Evolutionary conservation across 176 grass and related monocot species (phyloP), one percentile per base, ranked within the genome.

Genomic region (Triticum timopheevii): DNA sequence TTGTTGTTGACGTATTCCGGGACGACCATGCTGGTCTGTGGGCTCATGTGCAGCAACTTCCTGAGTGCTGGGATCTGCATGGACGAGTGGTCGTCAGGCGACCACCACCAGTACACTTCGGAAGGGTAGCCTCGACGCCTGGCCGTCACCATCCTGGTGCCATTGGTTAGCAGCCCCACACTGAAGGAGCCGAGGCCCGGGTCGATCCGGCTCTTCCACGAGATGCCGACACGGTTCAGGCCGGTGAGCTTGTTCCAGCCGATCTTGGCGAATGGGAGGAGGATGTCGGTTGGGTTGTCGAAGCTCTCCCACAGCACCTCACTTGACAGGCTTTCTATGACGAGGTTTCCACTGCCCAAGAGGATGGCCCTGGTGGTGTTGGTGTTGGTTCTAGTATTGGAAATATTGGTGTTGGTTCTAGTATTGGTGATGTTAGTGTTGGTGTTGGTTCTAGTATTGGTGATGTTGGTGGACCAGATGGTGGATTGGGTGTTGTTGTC

Each of bases 291-390:
- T 63, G 61, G 61, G 61, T 63, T 1, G 3, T 63, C n/a, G 61
- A 63, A 63, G 61, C 61, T 63, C 10, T 63, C 0, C 61, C n/a
- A 63, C n/a, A 63, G 61, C 61, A 63, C 61, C 61, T 63, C 61
- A 12, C 61, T 63, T 63, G 61, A 24, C n/a, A 24, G n/a, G 61
- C 61, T 63, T 63, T 63, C 61, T 63, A 63, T 24, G 61, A 63
- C 61, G 61, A 25, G 61, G 64, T 89, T 89, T 67, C 82, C 88
- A 73, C 19, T 85, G 19, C 83, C 87, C 25, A 85, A 59, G 11
- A 81, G 77, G 23, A 56, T 38, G 27, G 82, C 76, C 17, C 42
- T 61, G 0, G 62, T 75, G 40, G 12, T 76, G 65, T 1, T 58
- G 31, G 10, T 44, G 50, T 54, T 54, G 31, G 44, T 23, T 76